These are phyloP conservation scores for Baudoinia panamericana DNA, from an alignment of 495 filamentous ascomycete species.

Conservation along the genomic window DNA sequence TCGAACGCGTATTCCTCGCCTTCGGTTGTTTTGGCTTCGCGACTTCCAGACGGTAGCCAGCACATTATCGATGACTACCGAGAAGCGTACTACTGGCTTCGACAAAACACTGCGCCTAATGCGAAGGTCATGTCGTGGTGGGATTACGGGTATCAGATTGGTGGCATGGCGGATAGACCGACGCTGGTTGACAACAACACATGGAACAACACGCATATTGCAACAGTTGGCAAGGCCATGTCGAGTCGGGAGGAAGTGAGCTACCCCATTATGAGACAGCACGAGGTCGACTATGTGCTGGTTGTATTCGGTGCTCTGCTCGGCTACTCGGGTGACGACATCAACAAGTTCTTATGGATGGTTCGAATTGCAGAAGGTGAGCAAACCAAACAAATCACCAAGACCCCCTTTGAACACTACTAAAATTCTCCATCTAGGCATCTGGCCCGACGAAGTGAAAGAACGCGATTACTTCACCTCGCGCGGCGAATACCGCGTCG, in stretches of 20 bases:
- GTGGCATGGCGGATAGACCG: conserved; percentile 96
- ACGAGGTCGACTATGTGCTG: conserved; percentile 96
- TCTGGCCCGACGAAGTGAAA: conserved; percentile 98
- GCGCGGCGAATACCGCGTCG: conserved; percentile 89
- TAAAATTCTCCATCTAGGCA: conserved; percentile 47
- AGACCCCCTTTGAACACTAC: too few relatives aligned
- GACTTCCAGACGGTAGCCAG: conserved; percentile 85
- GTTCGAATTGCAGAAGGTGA: conserved; percentile 78
- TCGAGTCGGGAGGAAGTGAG: conserved; percentile 92
- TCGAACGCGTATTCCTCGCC: conserved; percentile 98
- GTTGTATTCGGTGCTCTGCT: conserved; percentile 93
- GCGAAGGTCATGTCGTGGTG: conserved; percentile 99
- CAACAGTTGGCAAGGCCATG: conserved; percentile 99
- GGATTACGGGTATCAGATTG: conserved; percentile 99
- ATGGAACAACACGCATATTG: conserved; percentile 99
- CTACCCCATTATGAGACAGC: conserved; percentile 94
- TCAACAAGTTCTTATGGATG: conserved; percentile 99
- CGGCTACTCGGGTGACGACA: conserved; percentile 98
- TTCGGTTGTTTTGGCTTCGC: conserved; percentile 88
- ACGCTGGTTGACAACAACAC: conserved; percentile 99
- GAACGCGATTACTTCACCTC: conserved; percentile 94
- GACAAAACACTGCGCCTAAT: conserved; percentile 85
- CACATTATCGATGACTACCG: conserved; percentile 99
- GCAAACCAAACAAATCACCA: neutral
- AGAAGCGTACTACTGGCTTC: conserved; percentile 98